A percentile compares a stretch with the other conserved stretches of the same genome.
These are phyloP conservation scores for Deakozyma indianensis DNA, from an alignment of 805 yeast species.

Conservation along the genomic window DNA sequence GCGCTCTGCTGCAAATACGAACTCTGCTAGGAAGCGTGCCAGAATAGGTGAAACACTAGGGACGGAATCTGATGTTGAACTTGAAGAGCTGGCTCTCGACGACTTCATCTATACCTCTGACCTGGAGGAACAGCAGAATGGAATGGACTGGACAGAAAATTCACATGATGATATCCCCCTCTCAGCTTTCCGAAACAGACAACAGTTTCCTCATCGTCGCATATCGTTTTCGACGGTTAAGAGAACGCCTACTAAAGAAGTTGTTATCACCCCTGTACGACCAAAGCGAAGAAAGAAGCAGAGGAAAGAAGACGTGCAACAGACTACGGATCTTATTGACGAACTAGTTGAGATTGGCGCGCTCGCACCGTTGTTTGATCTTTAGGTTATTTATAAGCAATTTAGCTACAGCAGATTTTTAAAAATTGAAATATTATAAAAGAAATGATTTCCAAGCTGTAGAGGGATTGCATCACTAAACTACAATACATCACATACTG, in stretches of 20 bases:
- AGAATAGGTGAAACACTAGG: conserved; percentile 3
- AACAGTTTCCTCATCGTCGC: conserved; percentile 3
- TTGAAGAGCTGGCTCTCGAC: conserved; percentile 37
- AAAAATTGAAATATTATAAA: no score
- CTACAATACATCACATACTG: neutral
- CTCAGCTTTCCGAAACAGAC: conserved; percentile 82
- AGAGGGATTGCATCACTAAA: no score
- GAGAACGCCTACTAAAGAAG: conserved; percentile 9
- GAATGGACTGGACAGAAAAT: conserved; percentile 1
- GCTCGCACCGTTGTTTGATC: conserved; percentile 19
- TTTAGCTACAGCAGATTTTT: neutral
- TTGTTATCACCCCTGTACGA: conserved; percentile 18
- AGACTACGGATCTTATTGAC: conserved; percentile 18
- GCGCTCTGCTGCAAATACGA: conserved; percentile 5
- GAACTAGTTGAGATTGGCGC: conserved; percentile 23
- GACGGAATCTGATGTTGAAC: conserved; percentile 15
- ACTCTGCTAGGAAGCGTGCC: conserved; percentile 1
- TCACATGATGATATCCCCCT: conserved; percentile 36
- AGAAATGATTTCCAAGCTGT: no score
- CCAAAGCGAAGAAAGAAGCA: conserved; percentile 10
- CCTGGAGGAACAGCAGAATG: conserved; percentile 24
- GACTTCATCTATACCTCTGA: conserved; percentile 63
- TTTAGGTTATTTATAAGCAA: conserved; percentile 4
- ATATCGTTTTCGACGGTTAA: neutral
- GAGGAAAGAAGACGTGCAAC: conserved; percentile 7